Base-by-base conservation (phyloP, 352 stramenopile genomes). In the Globisporangium abappressorium region DNA sequence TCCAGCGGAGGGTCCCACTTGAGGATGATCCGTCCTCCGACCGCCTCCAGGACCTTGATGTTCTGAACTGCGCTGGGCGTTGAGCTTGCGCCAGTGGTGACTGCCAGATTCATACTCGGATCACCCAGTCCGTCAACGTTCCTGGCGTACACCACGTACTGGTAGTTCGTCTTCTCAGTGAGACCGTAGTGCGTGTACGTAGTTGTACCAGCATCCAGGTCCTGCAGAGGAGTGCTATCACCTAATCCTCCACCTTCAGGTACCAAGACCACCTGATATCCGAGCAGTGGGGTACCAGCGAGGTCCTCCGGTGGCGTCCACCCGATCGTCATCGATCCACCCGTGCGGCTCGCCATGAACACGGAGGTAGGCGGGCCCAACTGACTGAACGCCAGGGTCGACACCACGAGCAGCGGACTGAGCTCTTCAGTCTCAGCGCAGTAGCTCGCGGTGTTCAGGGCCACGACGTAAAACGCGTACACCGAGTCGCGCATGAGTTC, bases 391-490 rank as follows among this genome's bases (percentile, higher is more conserved):
- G 9, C 0, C 2, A 89, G 64, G 22, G 78, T 89, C 5, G 54
- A 57, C 5, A 89, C 74, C 18, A 56, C 53, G 3, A 85, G 47
- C 34, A 77, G 66, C 1, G 71, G n/a, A 28, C 68, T 76, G 36
- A 70, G 62, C 0, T 71, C 67, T 24, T 81, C 70, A 1, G 57
- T 58, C 1, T 59, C 62, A 6, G 66, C 72, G 65, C 81, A 91
- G 68, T 79, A 89, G 47, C 76, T 91, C 9, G 79, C 74, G 1
- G 70, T 28, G 22, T 76, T 89, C 1, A 88, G 56, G 1, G 81
- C 83, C 2, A 86, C 71, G 9, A 89, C 59, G 6, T 76, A 72
- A 68, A 87, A 89, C 22, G 65, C 63, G 54, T 91, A 91, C 2
- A 30, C 15, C 1, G 68, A 70, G 14, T 66, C 62, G 56, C 81